Percentiles rank a stretch among this genome's conserved stretches.
phyloP scores from a whole-genome alignment of 2,329 filamentous ascomycete genomes.

The Ophiocordyceps polyrhachis-furcata region DNA sequence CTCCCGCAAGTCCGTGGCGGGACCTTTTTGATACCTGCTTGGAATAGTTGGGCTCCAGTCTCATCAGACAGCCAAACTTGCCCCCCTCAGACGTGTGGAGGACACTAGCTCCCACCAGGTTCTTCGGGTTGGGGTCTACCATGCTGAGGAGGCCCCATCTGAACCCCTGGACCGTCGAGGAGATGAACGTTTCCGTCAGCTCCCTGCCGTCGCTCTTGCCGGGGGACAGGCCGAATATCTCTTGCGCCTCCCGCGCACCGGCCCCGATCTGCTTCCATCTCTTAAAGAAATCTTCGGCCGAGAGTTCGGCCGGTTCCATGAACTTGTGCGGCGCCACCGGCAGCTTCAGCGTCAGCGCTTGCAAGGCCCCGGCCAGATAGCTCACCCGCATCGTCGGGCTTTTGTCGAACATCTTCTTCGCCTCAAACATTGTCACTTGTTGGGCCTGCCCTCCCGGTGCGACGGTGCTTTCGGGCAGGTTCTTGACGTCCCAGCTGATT shows the following conservation, averaged over 20 bases:
- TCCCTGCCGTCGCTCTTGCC: conserved; percentile 33
- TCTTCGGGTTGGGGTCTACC: conserved; percentile 84
- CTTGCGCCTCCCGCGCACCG: conserved; percentile 68
- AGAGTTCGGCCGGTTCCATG: conserved; percentile 80
- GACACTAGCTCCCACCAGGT: conserved; percentile 82
- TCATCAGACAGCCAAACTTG: conserved; percentile 85
- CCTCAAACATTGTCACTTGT: conserved; percentile 89
- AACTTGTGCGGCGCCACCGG: conserved; percentile 86
- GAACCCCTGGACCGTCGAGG: conserved; percentile 62
- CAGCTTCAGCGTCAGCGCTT: conserved; percentile 79
- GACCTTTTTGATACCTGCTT: conserved; percentile 49
- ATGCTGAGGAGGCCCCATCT: conserved; percentile 70
- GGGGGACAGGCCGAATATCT: conserved; percentile 51
- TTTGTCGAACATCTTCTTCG: conserved; percentile 61
- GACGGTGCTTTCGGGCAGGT: conserved; percentile 68
- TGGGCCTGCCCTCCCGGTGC: conserved; percentile 60
- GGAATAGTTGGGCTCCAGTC: conserved; percentile 84
- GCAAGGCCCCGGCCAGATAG: conserved; percentile 82
- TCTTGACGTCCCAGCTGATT: conserved; percentile 74
- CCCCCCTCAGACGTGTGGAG: conserved; percentile 65
- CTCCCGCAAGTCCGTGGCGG: conserved; percentile 3
- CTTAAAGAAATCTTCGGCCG: conserved; percentile 93
- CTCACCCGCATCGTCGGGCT: conserved; percentile 84
- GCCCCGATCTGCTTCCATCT: conserved; percentile 97
- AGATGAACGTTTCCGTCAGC: conserved; percentile 52